Conservation (phyloP, 1,284 basidiomycete genomes). For the Stereum hirsutum region DNA sequence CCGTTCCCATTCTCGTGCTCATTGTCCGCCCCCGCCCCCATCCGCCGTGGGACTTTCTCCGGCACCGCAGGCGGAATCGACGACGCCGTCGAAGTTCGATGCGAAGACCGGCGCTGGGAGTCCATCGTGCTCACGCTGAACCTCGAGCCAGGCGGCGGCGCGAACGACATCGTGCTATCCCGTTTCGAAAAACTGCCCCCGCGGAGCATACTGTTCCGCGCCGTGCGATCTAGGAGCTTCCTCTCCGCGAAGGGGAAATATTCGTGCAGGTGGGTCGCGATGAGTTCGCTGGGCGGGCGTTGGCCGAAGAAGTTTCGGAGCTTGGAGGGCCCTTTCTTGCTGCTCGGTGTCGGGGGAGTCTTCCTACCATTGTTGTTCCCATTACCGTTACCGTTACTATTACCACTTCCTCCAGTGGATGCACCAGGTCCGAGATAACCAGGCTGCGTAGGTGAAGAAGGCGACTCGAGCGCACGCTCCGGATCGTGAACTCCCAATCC, state of each 20-base stretch:
- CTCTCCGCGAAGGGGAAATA: conserved; percentile 95
- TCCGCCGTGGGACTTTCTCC: conserved; percentile 28
- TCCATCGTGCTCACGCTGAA: conserved; percentile 67
- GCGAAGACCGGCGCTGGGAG: conserved; percentile 34
- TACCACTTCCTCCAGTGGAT: no score
- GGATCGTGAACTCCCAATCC: conserved; percentile 79
- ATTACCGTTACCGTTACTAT: no score
- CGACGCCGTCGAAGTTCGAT: conserved; percentile 38
- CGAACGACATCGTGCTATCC: conserved; percentile 28
- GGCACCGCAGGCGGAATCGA: conserved; percentile 27
- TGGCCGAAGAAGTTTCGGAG: conserved; percentile 98
- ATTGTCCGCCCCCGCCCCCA: no score
- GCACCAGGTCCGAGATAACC: conserved; percentile 14
- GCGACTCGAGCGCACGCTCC: conserved; percentile 45
- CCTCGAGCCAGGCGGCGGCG: conserved; percentile 35
- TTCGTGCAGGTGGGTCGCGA: conserved; percentile 91
- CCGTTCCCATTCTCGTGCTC: no score
- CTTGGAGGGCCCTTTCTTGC: conserved; percentile 47
- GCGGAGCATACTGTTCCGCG: conserved; percentile 77
- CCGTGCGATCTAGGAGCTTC: conserved; percentile 78
- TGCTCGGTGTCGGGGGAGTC: conserved; percentile 14
- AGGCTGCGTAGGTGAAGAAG: conserved; percentile 19
- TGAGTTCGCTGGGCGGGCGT: conserved; percentile 93
- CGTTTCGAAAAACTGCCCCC: conserved; percentile 18
- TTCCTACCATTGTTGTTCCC: no score